Conservation (phyloP, 1,284 basidiomycete species). For the Fomitopsis schrenkii region DNA sequence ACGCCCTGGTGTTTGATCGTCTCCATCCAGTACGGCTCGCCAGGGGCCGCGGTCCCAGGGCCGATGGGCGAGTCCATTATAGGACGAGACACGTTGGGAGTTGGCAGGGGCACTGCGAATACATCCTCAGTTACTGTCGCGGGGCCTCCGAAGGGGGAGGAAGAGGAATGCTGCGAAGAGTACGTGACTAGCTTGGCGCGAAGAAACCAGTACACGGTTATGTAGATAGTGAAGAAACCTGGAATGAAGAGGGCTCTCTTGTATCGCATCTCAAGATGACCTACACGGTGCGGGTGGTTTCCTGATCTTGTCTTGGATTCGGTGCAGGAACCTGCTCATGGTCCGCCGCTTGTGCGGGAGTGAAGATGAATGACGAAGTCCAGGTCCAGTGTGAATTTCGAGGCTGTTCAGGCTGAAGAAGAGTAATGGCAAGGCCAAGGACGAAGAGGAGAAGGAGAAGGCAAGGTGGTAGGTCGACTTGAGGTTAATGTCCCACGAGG, state of each 20-base stretch:
- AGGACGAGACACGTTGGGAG: neutral
- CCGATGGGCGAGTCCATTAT: slow-evolving; percentile 26
- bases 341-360: too few species aligned
- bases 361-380: too few species aligned
- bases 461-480: too few species aligned
- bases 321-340: neutral
- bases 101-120: slow-evolving; percentile 1
- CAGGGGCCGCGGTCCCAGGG: slow-evolving; percentile 45
- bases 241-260: neutral
- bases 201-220: neutral
- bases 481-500: too few species aligned
- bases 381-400: too few species aligned
- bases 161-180: neutral
- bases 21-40: slow-evolving; percentile 69
- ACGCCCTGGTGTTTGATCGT: slow-evolving; percentile 64
- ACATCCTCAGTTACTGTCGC: neutral
- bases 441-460: too few species aligned
- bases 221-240: neutral
- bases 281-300: neutral
- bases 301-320: slow-evolving; percentile 4
- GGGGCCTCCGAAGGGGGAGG: neutral
- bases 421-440: too few species aligned
- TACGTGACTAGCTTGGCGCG: neutral
- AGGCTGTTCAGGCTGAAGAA: too few species aligned
- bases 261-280: neutral